A percentile compares a stretch with the other conserved stretches of the same genome.
Evolutionary conservation across 2,329 filamentous ascomycete genomes (phyloP).

Genomic region (Cadophora gregata): DNA sequence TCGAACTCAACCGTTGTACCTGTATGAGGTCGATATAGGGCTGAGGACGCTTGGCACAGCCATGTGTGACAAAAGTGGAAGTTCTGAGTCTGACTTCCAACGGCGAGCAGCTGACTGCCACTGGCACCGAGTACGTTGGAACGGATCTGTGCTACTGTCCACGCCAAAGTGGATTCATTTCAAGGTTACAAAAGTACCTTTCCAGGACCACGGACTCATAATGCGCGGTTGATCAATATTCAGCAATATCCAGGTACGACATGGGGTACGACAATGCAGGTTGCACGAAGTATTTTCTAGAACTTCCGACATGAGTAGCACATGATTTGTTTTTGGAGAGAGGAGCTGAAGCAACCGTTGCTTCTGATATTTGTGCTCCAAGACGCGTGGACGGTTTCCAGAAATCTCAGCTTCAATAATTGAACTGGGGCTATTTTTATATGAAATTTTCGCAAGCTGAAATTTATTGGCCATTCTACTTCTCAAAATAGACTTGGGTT

Average conservation of each 20-base stretch:
- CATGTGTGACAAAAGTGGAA: slow-evolving; percentile 1
- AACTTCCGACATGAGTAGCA: no score
- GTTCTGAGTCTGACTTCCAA: background rate
- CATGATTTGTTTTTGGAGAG: no score
- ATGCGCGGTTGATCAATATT: no score
- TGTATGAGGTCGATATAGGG: background rate
- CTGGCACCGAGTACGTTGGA: background rate
- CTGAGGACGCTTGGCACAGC: background rate
- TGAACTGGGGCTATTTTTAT: background rate
- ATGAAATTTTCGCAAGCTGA: background rate
- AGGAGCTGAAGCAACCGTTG: no score
- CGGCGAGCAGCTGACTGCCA: background rate
- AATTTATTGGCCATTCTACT: background rate
- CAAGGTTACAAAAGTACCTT: background rate
- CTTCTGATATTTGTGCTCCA: no score
- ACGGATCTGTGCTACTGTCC: background rate
- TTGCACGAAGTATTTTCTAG: no score
- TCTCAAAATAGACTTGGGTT: background rate
- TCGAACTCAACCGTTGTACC: background rate
- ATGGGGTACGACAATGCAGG: no score
- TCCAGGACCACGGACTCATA: background rate
- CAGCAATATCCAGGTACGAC: no score
- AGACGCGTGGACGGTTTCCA: background rate
- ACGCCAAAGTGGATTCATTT: background rate
- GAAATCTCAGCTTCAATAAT: background rate